Percentiles rank a stretch among this genome's conserved stretches.
phyloP scores from a whole-genome alignment of 2,329 filamentous ascomycete species.

The Volutella citrinella region DNA sequence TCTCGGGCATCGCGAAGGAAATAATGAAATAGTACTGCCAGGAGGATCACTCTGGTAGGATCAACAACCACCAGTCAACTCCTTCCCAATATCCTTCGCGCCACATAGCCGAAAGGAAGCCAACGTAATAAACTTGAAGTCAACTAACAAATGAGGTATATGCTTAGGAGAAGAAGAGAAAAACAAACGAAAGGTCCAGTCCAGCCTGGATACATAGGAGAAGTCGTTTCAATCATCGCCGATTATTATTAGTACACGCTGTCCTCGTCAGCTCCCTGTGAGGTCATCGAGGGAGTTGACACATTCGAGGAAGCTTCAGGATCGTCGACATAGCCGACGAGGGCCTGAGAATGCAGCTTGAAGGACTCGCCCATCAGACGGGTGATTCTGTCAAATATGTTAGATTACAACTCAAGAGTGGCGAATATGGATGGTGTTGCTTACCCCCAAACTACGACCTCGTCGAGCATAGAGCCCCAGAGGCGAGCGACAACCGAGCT shows the following conservation, averaged over 20 bases:
- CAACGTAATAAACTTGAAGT: constrained; percentile 30
- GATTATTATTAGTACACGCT: constrained; percentile 63
- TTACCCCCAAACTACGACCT: constrained; percentile 99
- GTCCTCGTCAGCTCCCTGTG: constrained; percentile 68
- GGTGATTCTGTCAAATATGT: constrained; percentile 62
- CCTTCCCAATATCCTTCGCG: constrained; percentile 23
- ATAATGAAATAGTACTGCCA: constrained; percentile 20
- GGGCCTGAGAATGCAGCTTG: constrained; percentile 91
- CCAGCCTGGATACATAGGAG: constrained; percentile 37
- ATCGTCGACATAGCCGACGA: constrained; percentile 91
- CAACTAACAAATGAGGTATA: constrained; percentile 29
- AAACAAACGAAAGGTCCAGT: too few species aligned
- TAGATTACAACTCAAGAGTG: constrained; percentile 11
- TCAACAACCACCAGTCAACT: too few species aligned
- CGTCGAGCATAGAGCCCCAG: constrained; percentile 97
- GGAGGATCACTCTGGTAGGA: constrained; percentile 25
- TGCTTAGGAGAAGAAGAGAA: constrained; percentile 27
- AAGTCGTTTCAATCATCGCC: constrained; percentile 50
- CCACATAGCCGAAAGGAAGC: constrained; percentile 23
- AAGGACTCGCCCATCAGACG: constrained; percentile 98
- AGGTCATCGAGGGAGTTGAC: constrained; percentile 69
- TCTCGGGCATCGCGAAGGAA: constrained; percentile 34
- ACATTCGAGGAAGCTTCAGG: constrained; percentile 66
- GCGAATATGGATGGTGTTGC: constrained; percentile 36
- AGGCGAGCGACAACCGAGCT: constrained; percentile 94